Percentiles rank a stretch among this genome's conserved stretches.
Evolutionary conservation across 352 stramenopile species (phyloP).

Genomic region (Albugo candida): DNA sequence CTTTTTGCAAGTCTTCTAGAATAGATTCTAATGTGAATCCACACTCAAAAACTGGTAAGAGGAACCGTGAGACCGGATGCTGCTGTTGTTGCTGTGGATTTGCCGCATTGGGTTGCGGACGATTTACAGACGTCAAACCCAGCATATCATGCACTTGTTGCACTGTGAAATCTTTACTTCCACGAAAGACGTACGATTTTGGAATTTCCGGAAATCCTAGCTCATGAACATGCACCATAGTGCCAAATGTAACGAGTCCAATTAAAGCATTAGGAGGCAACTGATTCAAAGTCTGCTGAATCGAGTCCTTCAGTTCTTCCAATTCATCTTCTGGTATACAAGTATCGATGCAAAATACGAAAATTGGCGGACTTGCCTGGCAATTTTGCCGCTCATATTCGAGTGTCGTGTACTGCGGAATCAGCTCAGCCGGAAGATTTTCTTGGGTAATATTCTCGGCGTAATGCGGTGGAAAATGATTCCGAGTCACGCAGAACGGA

Average conservation of each 20-base stretch:
- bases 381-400: constrained; percentile 96
- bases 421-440: constrained; percentile 97
- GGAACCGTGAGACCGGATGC: constrained; percentile 84
- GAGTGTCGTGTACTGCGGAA: constrained; percentile 97
- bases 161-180: constrained; percentile 94
- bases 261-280: constrained; percentile 94
- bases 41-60: constrained; percentile 93
- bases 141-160: constrained; percentile 94
- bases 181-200: constrained; percentile 97
- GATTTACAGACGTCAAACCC: constrained; percentile 59
- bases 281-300: constrained; percentile 96
- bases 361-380: constrained; percentile 88
- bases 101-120: constrained; percentile 14
- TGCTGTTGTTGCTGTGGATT: constrained; percentile 36
- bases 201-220: constrained; percentile 89
- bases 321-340: constrained; percentile 94
- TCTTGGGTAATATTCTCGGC: constrained; percentile 95
- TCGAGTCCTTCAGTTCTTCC: constrained; percentile 94
- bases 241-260: constrained; percentile 97
- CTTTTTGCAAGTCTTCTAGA: constrained; percentile 93
- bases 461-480: constrained; percentile 94
- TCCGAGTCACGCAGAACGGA: constrained; percentile 96
- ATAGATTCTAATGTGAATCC: constrained; percentile 94
- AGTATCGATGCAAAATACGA: constrained; percentile 98
- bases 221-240: constrained; percentile 98